phyloP scores from a whole-genome alignment of 495 filamentous ascomycete genomes.

The Aspergillus sparsus region DNA sequence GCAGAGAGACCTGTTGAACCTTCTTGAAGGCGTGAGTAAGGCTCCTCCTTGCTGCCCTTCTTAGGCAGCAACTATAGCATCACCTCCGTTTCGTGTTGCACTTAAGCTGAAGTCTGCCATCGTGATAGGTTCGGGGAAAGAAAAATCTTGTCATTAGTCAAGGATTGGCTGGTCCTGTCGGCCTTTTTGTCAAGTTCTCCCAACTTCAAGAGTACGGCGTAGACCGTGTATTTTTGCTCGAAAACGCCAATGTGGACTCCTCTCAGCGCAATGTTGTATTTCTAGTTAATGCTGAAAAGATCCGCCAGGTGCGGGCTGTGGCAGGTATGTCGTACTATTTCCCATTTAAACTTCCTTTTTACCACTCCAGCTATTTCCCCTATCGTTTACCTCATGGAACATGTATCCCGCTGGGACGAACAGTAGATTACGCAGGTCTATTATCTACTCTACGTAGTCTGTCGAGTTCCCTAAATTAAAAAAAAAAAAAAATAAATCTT shows the following conservation, averaged over 20 bases:
- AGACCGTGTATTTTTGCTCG: slow-evolving; percentile 91
- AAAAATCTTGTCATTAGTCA: slow-evolving; percentile 96
- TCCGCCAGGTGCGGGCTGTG: slow-evolving; percentile 75
- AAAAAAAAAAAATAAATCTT: slow-evolving; percentile 30
- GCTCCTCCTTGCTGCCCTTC: slow-evolving; percentile 27
- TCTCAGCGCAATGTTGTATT: slow-evolving; percentile 96
- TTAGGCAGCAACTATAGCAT: background rate
- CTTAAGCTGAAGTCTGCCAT: slow-evolving; percentile 30
- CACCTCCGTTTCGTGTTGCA: background rate
- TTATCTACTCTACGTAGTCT: slow-evolving; percentile 61
- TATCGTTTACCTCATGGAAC: slow-evolving; percentile 4
- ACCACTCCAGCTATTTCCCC: slow-evolving; percentile 1
- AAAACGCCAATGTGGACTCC: slow-evolving; percentile 90
- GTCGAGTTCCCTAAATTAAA: slow-evolving; percentile 68
- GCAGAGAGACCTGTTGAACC: slow-evolving; percentile 78
- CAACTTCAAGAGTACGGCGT: slow-evolving; percentile 90
- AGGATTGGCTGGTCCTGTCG: slow-evolving; percentile 83
- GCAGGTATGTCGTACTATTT: slow-evolving; percentile 68
- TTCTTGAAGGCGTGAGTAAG: slow-evolving; percentile 89
- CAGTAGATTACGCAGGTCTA: slow-evolving; percentile 63
- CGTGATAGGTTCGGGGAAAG: slow-evolving; percentile 84
- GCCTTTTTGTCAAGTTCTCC: slow-evolving; percentile 91
- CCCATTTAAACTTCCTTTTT: slow-evolving; percentile 4
- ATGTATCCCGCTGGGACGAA: slow-evolving; percentile 43
- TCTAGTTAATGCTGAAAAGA: slow-evolving; percentile 83